Base-by-base conservation (phyloP, 257 asterid species). In the Solanum tarijense region DNA sequence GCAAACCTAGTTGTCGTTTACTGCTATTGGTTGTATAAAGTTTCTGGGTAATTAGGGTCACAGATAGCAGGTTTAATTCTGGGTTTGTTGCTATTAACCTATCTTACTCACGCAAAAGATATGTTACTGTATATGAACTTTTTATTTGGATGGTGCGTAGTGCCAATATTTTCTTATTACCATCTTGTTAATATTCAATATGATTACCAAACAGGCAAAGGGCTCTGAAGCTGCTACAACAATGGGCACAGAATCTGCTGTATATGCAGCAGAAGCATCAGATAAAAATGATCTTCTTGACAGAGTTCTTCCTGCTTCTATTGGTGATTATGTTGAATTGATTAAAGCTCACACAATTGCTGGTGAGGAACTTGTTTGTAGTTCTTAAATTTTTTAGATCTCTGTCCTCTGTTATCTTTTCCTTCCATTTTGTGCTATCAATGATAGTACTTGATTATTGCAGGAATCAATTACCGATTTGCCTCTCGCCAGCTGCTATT, bases 191-290 rank as follows among this genome's bases (percentile, higher is more conserved):
- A n/a, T 85, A 62, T 18, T 83, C 76, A 85, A 66, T 39, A 29
- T 21, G 66, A 43, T 90, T 86, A 87, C 89, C 86, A 86, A 91
- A 86, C 94, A 97, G 99, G 94, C 91, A 84, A 97, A 95, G 92
- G 99, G 98, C 72, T 94, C 98, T 58, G 98, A 96, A 90, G 99
- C 99, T 87, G 98, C 99, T 69, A 93, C 90, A 92, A 87, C 98
- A 55, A 92, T 83, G 91, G 98, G 99, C 83, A 89, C 96, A n/a
- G 98, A 97, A 90, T 94, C 99, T 29, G 94, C 95, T 66, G 96
- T 97, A 62, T 96, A 94, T 93, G 99, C 99, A 79, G 94, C 96
- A 69, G 98, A 93, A 94, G 99, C 99, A 89, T 94, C 98, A 88
- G 97, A 95, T 79, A 92, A 88, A 88, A 96, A 97, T 90, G 98